A percentile compares a stretch with the other conserved stretches of the same genome.
Conservation (phyloP, 257 asterid species). For the Ligustrum vulgare region DNA sequence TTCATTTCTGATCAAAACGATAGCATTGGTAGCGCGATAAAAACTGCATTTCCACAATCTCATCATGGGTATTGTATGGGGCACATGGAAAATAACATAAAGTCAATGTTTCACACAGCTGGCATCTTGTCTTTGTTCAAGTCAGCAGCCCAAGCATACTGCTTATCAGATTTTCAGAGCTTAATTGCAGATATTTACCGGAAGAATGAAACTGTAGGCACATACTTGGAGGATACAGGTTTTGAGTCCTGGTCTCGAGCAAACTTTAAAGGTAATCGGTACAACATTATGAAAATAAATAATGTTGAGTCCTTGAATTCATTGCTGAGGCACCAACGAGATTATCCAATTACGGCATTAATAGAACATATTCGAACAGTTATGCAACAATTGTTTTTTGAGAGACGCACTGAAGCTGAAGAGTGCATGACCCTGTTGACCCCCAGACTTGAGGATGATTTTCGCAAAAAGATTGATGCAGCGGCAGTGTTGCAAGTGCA, state of each 20-base stretch:
- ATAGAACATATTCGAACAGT: constrained; percentile 3
- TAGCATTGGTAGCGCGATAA: neutral
- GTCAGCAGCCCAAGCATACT: constrained; percentile 1
- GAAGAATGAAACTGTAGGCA: constrained; percentile 3
- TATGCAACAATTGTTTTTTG: neutral
- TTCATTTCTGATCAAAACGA: neutral
- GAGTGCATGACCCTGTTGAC: neutral
- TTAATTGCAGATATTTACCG: neutral
- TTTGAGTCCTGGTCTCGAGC: constrained; percentile 3
- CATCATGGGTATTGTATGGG: constrained; percentile 5
- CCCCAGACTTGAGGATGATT: neutral
- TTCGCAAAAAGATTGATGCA: neutral
- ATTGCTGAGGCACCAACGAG: neutral
- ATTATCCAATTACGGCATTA: constrained; percentile 8
- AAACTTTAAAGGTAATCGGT: constrained; percentile 1
- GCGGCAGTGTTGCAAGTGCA: neutral
- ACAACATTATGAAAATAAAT: constrained; percentile 10
- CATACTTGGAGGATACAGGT: constrained; percentile 2
- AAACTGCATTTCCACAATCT: constrained; percentile 2
- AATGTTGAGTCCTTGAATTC: neutral
- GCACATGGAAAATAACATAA: neutral
- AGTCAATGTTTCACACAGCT: neutral
- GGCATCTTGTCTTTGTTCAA: constrained; percentile 3
- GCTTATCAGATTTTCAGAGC: neutral
- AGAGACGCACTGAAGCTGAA: neutral